These are phyloP conservation scores for Claviceps paspali DNA, from an alignment of 2,329 filamentous ascomycete genomes.

Conservation along the genomic window DNA sequence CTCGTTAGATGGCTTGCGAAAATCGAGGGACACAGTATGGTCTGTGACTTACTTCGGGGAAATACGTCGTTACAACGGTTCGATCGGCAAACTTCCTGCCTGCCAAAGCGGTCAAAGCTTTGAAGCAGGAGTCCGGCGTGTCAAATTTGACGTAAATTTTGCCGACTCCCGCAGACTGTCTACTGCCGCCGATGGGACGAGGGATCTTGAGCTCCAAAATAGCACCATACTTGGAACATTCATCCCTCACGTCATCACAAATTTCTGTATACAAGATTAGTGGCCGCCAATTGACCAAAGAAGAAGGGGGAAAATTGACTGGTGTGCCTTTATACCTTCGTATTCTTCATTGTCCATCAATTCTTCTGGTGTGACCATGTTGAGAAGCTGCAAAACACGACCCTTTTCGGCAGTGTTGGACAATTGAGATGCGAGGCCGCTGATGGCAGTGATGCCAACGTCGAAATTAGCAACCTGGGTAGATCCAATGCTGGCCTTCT, in stretches of 20 bases:
- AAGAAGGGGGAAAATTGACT: no score
- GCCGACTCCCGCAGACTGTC: conserved; percentile 77
- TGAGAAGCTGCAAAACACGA: conserved; percentile 79
- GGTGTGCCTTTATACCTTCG: conserved; percentile 51
- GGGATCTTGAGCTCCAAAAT: conserved; percentile 88
- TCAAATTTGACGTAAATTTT: conserved; percentile 98
- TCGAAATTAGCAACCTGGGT: conserved; percentile 88
- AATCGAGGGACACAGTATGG: neutral
- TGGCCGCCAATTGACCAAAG: no score
- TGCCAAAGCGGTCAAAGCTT: conserved; percentile 76
- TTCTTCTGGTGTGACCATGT: conserved; percentile 97
- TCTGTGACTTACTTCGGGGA: conserved; percentile 56
- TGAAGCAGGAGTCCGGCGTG: conserved; percentile 58
- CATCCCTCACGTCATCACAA: conserved; percentile 80
- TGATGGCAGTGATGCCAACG: conserved; percentile 95
- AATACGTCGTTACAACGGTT: conserved; percentile 93
- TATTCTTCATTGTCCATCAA: conserved; percentile 90
- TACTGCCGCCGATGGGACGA: conserved; percentile 65
- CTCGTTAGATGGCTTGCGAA: conserved; percentile 16
- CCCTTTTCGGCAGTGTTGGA: conserved; percentile 64
- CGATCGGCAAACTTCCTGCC: conserved; percentile 92
- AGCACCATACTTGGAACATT: conserved; percentile 80
- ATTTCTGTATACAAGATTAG: conserved; percentile 52
- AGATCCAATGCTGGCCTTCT: conserved; percentile 79
- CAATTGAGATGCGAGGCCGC: conserved; percentile 84